Evolutionary conservation across 2,329 filamentous ascomycete species (phyloP), one percentile per base, ranked within the genome.

Genomic region (Periconia sp.): DNA sequence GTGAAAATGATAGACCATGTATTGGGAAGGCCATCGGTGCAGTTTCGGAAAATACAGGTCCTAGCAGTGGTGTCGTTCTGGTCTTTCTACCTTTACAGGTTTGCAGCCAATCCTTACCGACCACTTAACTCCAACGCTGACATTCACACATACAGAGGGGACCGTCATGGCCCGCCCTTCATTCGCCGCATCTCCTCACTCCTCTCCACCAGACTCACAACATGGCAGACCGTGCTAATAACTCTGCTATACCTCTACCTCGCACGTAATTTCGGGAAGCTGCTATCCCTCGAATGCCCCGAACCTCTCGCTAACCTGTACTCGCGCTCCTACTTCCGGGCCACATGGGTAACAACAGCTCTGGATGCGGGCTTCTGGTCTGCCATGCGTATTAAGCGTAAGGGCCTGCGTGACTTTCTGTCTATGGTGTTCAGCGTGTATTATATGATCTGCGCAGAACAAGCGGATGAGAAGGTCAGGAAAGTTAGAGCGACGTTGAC

Each of bases 321-420:
- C 77, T 91, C 90, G 50, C 82, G 91, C 48, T 87, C 90, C 27
- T 99, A 95, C 77, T 99, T 96, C 73, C 88, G 94, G 46, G 94
- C 94, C 51, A 99, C 94, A 70, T 99, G 94, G 94, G 85, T 97
- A 15, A 87, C 94, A 49, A 99, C 94, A 0, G 94, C 92, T 0
- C 77, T 99, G 56, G 94, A 99, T 66, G 94, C 94, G 6, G 94
- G 94, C 1, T 99, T 97, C 74, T 99, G 94, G 94, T 96, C 92
- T 0, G 94, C 94, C 33, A 99, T 99, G 94, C 88, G 86, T 65
- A 92, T 99, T 59, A 85, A 84, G 52, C 81, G 81, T 45, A 92
- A 89, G 65, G 92, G 90, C 85, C 63, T 96, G 41, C 83, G 92
- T 40, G 92, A 97, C 70, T 70, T 96, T 14, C 85, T 89, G 10